Conservation (phyloP, 805 yeast genomes). For the Suhomyces canberraensis region DNA sequence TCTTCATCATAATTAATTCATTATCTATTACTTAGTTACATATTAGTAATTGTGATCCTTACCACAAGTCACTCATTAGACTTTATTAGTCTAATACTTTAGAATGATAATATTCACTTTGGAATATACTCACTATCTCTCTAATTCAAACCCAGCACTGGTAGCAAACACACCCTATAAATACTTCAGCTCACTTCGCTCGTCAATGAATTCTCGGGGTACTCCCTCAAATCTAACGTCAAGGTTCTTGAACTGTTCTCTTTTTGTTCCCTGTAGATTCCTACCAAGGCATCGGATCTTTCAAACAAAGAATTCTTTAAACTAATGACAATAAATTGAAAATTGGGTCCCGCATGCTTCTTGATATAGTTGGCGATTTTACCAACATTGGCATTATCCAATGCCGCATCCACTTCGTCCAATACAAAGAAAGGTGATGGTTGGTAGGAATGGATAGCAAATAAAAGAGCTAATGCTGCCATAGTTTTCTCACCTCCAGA, state of each 20-base stretch:
- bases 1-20: too few species aligned
- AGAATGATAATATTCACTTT: too few species aligned
- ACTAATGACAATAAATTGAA: slow-evolving; percentile 91
- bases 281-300: slow-evolving; percentile 85
- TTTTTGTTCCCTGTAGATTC: slow-evolving; percentile 80
- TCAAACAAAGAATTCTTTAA: slow-evolving; percentile 85
- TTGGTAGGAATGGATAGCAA: slow-evolving; percentile 84
- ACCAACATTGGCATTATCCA: slow-evolving; percentile 84
- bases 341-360: slow-evolving; percentile 67
- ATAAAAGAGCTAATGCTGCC: slow-evolving; percentile 90
- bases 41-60: too few species aligned
- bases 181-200: too few species aligned
- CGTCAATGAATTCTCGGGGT: too few species aligned
- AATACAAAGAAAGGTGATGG: slow-evolving; percentile 95
- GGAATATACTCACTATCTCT: too few species aligned
- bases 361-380: slow-evolving; percentile 83
- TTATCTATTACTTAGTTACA: too few species aligned
- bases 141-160: too few species aligned
- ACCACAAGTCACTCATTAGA: too few species aligned
- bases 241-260: slow-evolving; percentile 71
- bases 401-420: slow-evolving; percentile 98
- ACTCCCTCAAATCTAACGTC: slow-evolving; percentile 67
- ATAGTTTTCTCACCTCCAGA: slow-evolving; percentile 97
- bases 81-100: too few species aligned
- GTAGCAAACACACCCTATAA: too few species aligned